These are phyloP conservation scores for Leccinum olivaceopallidum DNA, from an alignment of 768 basidiomycete genomes.

Conservation along the genomic window DNA sequence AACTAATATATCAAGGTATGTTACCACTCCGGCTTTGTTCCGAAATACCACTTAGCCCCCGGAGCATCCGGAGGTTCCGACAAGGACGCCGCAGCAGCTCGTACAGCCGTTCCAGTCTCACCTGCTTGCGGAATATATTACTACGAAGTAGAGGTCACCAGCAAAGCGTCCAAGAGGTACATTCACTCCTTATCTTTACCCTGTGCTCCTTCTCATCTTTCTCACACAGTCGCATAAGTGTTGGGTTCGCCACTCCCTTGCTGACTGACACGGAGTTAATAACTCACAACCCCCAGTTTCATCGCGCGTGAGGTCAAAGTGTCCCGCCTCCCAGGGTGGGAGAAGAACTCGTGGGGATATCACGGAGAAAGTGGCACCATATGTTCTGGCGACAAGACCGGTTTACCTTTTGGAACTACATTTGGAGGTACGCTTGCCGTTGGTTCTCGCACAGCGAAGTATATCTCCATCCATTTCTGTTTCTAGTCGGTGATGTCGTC, in stretches of 20 bases:
- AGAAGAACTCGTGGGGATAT: slow-evolving; percentile 86
- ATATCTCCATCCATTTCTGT: slow-evolving; percentile 7
- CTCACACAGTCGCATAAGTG: slow-evolving; percentile 65
- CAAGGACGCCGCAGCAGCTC: slow-evolving; percentile 81
- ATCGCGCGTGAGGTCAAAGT: slow-evolving; percentile 63
- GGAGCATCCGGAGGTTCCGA: slow-evolving; percentile 61
- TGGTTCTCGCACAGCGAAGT: neutral
- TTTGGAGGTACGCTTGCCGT: slow-evolving; percentile 66
- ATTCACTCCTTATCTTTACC: slow-evolving; percentile 21
- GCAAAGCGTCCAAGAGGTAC: slow-evolving; percentile 80
- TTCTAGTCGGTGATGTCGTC: slow-evolving; percentile 77
- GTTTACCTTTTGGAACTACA: slow-evolving; percentile 70
- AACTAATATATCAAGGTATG: slow-evolving; percentile 70
- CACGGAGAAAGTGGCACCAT: slow-evolving; percentile 87
- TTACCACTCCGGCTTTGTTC: slow-evolving; percentile 3
- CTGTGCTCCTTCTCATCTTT: slow-evolving; percentile 16
- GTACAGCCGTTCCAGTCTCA: slow-evolving; percentile 77
- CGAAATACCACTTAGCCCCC: slow-evolving; percentile 7
- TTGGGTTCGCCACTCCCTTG: slow-evolving; percentile 57
- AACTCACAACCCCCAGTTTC: slow-evolving; percentile 48
- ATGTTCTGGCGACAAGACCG: slow-evolving; percentile 73
- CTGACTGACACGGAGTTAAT: slow-evolving; percentile 6
- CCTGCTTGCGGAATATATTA: slow-evolving; percentile 91
- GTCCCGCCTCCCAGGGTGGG: slow-evolving; percentile 84
- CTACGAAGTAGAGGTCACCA: slow-evolving; percentile 84